Evolutionary conservation across 1,139 yeast species (phyloP).

Genomic region (Magnusiomyces tetraspermus): DNA sequence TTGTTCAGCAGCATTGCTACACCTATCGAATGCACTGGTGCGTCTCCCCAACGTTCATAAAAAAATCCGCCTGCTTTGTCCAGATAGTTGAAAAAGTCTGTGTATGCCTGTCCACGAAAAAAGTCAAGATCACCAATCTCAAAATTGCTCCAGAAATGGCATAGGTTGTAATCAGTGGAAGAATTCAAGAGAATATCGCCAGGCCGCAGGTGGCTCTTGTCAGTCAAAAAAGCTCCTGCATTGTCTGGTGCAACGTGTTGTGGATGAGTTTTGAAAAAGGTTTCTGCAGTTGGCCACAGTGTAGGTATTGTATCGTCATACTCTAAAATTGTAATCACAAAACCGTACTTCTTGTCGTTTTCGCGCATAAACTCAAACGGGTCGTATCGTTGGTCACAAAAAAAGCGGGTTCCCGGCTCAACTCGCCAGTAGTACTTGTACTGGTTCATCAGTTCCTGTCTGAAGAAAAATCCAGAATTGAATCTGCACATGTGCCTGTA

Average conservation of each 20-base stretch:
- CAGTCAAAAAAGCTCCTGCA: slow-evolving; percentile 59
- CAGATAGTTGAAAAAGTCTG: slow-evolving; percentile 57
- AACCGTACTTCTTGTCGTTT: slow-evolving; percentile 70
- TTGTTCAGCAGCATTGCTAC: slow-evolving; percentile 57
- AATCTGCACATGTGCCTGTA: slow-evolving; percentile 80
- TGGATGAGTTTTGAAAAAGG: slow-evolving; percentile 52
- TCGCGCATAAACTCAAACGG: slow-evolving; percentile 75
- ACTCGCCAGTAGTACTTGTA: slow-evolving; percentile 90
- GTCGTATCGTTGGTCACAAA: slow-evolving; percentile 58
- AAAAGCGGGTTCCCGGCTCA: slow-evolving; percentile 82
- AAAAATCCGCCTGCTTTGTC: slow-evolving; percentile 76
- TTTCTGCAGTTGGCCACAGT: slow-evolving; percentile 66
- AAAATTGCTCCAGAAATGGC: slow-evolving; percentile 95
- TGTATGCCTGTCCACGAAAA: slow-evolving; percentile 63
- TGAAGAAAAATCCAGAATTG: slow-evolving; percentile 74
- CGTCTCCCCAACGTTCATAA: slow-evolving; percentile 93
- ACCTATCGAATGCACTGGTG: slow-evolving; percentile 87
- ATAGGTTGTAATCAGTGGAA: slow-evolving; percentile 58
- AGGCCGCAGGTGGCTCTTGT: slow-evolving; percentile 34
- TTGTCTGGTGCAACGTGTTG: slow-evolving; percentile 58
- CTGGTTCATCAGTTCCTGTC: slow-evolving; percentile 54
- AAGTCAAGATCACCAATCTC: slow-evolving; percentile 78
- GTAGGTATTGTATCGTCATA: slow-evolving; percentile 79
- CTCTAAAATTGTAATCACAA: slow-evolving; percentile 69
- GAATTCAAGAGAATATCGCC: slow-evolving; percentile 34